These are phyloP conservation scores for Colletotrichum liaoningense DNA, from an alignment of 2,329 filamentous ascomycete species.

Conservation along the genomic window DNA sequence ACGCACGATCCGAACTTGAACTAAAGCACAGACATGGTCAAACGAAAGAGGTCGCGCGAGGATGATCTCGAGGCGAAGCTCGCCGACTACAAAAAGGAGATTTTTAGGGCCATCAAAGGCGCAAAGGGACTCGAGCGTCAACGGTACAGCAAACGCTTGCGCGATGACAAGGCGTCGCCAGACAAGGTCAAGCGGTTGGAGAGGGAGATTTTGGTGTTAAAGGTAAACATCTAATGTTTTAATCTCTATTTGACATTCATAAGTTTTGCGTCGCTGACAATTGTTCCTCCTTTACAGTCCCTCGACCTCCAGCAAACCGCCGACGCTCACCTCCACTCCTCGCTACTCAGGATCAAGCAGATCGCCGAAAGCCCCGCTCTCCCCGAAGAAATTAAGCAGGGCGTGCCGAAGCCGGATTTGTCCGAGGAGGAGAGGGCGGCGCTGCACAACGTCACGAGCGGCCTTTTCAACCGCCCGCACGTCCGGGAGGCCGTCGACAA, in stretches of 20 bases:
- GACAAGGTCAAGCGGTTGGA: slow-evolving; percentile 71
- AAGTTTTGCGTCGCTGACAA: no score
- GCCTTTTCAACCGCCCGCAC: slow-evolving; percentile 63
- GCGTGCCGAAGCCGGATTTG: slow-evolving; percentile 61
- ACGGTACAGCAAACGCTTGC: slow-evolving; percentile 73
- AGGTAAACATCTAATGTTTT: no score
- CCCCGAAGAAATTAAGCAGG: slow-evolving; percentile 58
- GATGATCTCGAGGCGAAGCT: slow-evolving; percentile 61
- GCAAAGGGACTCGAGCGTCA: slow-evolving; percentile 84
- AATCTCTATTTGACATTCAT: no score
- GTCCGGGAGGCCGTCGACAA: slow-evolving; percentile 62
- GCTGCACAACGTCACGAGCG: slow-evolving; percentile 70
- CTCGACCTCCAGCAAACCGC: slow-evolving; percentile 69
- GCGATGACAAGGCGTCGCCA: slow-evolving; percentile 55
- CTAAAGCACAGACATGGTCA: slow-evolving; percentile 57
- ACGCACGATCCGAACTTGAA: not conserved
- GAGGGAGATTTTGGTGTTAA: slow-evolving; percentile 67
- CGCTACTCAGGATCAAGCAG: slow-evolving; percentile 64
- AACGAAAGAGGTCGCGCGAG: slow-evolving; percentile 65
- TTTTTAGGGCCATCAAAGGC: slow-evolving; percentile 76
- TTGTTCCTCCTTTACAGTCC: no score
- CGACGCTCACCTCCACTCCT: slow-evolving; percentile 65
- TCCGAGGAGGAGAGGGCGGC: slow-evolving; percentile 62
- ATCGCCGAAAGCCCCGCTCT: slow-evolving; percentile 63
- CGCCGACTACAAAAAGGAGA: slow-evolving; percentile 66